A percentile compares a stretch with the other conserved stretches of the same genome.
These are phyloP conservation scores for Citrullus mucosospermus DNA, from an alignment of 306 rosid species.

Conservation along the genomic window DNA sequence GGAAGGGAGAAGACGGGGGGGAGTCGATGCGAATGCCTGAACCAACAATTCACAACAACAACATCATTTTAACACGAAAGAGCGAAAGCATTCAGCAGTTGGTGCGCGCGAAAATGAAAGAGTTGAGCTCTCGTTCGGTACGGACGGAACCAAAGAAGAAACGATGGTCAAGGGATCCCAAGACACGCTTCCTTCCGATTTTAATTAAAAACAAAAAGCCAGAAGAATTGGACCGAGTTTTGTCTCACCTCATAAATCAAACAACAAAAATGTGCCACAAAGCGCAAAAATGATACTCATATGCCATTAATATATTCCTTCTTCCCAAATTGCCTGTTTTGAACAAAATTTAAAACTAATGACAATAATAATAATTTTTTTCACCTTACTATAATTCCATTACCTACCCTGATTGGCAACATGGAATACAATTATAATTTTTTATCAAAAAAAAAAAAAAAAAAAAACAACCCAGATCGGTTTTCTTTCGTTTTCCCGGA, in stretches of 20 bases:
- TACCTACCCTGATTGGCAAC: background rate
- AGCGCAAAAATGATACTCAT: background rate
- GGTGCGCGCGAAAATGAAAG: slow-evolving; percentile 9
- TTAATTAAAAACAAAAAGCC: background rate
- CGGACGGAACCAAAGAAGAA: background rate
- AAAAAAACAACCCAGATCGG: background rate
- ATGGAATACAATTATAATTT: too few relatives aligned
- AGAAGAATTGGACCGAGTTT: background rate
- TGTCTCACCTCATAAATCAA: background rate
- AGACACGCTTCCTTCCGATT: background rate
- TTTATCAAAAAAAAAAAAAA: too few relatives aligned
- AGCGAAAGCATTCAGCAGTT: background rate
- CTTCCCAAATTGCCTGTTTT: background rate
- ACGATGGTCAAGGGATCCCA: background rate
- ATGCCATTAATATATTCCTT: background rate
- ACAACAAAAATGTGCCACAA: background rate
- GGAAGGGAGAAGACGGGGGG: background rate
- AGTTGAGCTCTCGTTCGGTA: background rate
- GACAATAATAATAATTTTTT: background rate
- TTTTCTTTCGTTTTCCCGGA: background rate
- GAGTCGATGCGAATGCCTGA: background rate
- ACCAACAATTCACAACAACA: slow-evolving; percentile 1
- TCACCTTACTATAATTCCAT: background rate
- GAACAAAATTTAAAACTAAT: background rate
- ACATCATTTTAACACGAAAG: background rate